Percentiles rank a stretch among this genome's conserved stretches.
Conservation (phyloP, 768 basidiomycete species). For the Xerocomus spinulosus region DNA sequence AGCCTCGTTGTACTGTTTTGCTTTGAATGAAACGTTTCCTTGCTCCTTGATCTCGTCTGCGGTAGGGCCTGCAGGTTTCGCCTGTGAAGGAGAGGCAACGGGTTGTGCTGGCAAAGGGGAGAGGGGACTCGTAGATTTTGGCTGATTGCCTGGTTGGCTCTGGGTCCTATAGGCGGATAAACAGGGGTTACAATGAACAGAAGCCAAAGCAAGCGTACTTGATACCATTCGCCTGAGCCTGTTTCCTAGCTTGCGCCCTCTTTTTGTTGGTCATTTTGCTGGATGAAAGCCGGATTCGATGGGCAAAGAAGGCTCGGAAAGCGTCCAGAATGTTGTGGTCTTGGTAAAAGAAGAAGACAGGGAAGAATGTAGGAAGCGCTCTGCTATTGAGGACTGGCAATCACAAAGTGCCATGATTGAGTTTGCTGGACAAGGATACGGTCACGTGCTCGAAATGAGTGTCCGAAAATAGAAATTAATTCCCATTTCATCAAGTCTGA, state of each 20-base stretch:
- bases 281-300: background rate
- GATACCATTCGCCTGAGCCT: conserved; percentile 22
- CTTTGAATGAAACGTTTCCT: conserved; percentile 74
- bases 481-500: conserved; percentile 4
- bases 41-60: conserved; percentile 64
- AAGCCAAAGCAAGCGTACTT: conserved; percentile 14
- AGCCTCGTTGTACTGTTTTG: conserved; percentile 59
- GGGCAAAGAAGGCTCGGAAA: conserved; percentile 2
- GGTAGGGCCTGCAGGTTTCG: conserved; percentile 32
- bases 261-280: conserved; percentile 31
- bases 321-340: conserved; percentile 6
- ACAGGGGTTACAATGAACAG: background rate
- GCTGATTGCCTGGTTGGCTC: background rate
- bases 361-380: background rate
- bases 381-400: no score
- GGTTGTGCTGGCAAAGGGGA: conserved; percentile 16
- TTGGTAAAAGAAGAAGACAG: background rate
- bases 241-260: conserved; percentile 27
- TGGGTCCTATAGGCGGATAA: conserved; percentile 19
- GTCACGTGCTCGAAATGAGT: conserved; percentile 6
- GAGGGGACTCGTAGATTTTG: conserved; percentile 14
- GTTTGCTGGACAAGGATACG: background rate
- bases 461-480: conserved; percentile 4
- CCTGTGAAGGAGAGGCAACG: conserved; percentile 5
- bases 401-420: conserved; percentile 2